Evolutionary conservation across 2,329 filamentous ascomycete species (phyloP), one percentile per base, ranked within the genome.

Genomic region (Colletotrichum limetticola): DNA sequence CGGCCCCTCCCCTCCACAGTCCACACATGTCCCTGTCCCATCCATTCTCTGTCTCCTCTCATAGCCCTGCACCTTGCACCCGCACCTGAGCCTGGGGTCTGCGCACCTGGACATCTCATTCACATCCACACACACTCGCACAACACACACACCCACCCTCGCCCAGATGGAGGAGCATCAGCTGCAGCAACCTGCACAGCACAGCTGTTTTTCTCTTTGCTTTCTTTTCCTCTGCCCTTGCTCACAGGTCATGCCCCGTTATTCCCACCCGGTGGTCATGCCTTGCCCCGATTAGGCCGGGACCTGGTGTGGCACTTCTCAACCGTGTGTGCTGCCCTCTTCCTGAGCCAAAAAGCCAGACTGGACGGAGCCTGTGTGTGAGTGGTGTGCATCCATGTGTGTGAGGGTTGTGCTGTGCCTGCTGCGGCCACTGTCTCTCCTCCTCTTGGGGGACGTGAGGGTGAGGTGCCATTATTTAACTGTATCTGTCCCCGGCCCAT

Each of bases 401-500:
- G 49, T 64, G 46, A 35, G 11, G 32, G 26, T 30, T 46, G 19
- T 49, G 42, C 42, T 64, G 55, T 64, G 55, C 59, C 66, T 62
- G 57, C 69, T 65, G 53, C 66, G 53, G 70, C 59, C 70, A 69
- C 42, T 49, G 42, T 49, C 42, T 49, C 42, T 49, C 42, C 55
- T 69, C 52, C 22, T 72, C 37, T 19, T 42, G 37, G 53, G 53
- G 63, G 28, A 37, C 28, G 60, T 55, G 67, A 64, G 42, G 37
- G 37, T 7, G 37, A 42, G 70, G 70, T 63, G 60, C 60, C 32
- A 73, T 66, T 73, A 73, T 73, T 71, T 73, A 73, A 73, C 68
- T 66, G 56, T 71, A 66, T 73, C 71, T 46, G 32, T 66, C 78
- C 80, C 82, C 84, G 82, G 80, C 80, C 81, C 79, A 79, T 78